phyloP scores from a whole-genome alignment of 345 rosid genomes.

The Orychophragmus violaceus region DNA sequence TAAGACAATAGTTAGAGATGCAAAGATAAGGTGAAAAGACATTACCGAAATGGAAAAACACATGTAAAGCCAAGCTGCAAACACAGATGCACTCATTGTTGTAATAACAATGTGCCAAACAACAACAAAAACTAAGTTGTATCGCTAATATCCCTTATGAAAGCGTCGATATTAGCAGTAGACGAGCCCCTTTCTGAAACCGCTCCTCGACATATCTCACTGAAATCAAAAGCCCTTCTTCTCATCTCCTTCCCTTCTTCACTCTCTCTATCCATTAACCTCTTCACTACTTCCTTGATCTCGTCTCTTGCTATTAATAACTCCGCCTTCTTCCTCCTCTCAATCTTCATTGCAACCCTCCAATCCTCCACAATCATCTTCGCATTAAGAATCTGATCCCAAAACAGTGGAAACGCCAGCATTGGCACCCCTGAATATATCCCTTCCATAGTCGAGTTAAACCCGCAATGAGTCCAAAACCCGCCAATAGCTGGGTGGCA shows the following conservation, averaged over 20 bases:
- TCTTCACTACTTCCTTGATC: constrained; percentile 29
- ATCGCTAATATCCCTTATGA: constrained; percentile 26
- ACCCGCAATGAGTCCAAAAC: constrained; percentile 67
- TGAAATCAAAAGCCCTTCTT: background rate
- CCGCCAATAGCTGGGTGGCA: constrained; percentile 50
- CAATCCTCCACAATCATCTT: constrained; percentile 51
- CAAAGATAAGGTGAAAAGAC: no score
- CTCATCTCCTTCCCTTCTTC: constrained; percentile 17
- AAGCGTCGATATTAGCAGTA: constrained; percentile 32
- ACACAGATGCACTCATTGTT: no score
- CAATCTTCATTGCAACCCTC: constrained; percentile 45
- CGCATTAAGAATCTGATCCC: constrained; percentile 44
- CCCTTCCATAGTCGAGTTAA: constrained; percentile 56
- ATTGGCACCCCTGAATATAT: constrained; percentile 42
- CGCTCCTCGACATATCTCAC: background rate
- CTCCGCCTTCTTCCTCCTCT: background rate
- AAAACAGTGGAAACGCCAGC: constrained; percentile 41
- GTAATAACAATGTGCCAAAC: no score
- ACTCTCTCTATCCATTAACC: constrained; percentile 24
- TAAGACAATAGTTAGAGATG: no score
- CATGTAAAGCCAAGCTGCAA: no score
- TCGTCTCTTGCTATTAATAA: constrained; percentile 30
- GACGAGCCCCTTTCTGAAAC: constrained; percentile 30
- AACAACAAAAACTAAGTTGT: background rate
- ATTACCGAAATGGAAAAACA: no score